Evolutionary conservation across 75 land plant genomes (phyloP).

Genomic region (Cupressus sempervirens): DNA sequence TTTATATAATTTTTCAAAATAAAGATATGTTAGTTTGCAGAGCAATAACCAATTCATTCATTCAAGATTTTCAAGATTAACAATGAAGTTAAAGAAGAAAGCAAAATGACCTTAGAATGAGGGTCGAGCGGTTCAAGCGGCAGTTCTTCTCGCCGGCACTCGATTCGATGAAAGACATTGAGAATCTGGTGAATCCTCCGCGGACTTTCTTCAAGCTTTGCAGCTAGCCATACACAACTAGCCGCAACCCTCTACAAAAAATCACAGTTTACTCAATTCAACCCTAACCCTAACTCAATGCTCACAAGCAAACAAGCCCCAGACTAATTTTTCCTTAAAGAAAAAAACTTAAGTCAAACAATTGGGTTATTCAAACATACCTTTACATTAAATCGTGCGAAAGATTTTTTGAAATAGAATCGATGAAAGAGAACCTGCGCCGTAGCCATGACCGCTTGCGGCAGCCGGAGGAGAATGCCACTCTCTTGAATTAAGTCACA

Average conservation of each 20-base stretch:
- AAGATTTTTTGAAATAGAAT: slow-evolving; percentile 97
- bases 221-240: slow-evolving; percentile 90
- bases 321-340: too few relatives aligned
- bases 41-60: background rate
- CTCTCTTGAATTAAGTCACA: slow-evolving; percentile 93
- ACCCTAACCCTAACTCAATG: background rate
- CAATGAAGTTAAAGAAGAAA: slow-evolving; percentile 1
- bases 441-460: slow-evolving; percentile 99
- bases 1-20: too few relatives aligned
- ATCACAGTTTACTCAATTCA: background rate
- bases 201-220: slow-evolving; percentile 91
- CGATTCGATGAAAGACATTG: slow-evolving; percentile 84
- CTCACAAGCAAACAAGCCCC: background rate
- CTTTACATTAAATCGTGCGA: slow-evolving; percentile 94
- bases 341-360: background rate
- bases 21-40: background rate
- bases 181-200: slow-evolving; percentile 70
- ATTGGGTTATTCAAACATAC: slow-evolving; percentile 20
- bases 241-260: slow-evolving; percentile 82
- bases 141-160: slow-evolving; percentile 70
- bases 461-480: slow-evolving; percentile 86
- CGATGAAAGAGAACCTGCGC: slow-evolving; percentile 95
- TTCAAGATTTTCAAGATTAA: background rate
- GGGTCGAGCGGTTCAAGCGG: slow-evolving; percentile 58
- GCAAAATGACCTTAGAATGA: slow-evolving; percentile 39